Conservation (phyloP, 805 yeast genomes). For the Cyberlindnera americana region DNA sequence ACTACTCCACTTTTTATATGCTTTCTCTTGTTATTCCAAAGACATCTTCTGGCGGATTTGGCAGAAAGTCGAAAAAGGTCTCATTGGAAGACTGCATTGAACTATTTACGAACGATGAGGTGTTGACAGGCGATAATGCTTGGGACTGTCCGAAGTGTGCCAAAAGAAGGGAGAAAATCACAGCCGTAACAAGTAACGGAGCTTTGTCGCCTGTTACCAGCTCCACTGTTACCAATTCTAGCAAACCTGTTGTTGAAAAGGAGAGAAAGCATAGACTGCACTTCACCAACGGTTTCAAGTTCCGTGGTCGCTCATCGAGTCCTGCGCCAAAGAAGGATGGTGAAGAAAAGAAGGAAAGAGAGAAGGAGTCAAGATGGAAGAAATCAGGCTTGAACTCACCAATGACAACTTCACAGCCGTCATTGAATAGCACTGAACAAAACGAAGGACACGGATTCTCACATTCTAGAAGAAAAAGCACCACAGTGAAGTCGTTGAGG, state of each 20-base stretch:
- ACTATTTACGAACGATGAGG: slow-evolving; percentile 60
- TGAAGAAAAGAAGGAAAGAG: slow-evolving; percentile 6
- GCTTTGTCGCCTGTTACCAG: not conserved
- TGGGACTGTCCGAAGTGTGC: slow-evolving; percentile 80
- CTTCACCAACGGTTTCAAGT: slow-evolving; percentile 21
- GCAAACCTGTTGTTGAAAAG: slow-evolving; percentile 5
- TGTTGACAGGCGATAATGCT: slow-evolving; percentile 68
- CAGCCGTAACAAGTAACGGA: not conserved
- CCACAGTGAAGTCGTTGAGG: slow-evolving; percentile 65
- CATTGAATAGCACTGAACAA: not conserved
- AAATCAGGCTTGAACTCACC: slow-evolving; percentile 27
- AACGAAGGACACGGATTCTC: slow-evolving; percentile 6
- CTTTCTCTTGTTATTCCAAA: slow-evolving; percentile 61
- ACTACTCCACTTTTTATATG: slow-evolving; percentile 59
- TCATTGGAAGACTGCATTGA: slow-evolving; percentile 60
- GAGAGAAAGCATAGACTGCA: slow-evolving; percentile 22
- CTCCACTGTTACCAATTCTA: not conserved
- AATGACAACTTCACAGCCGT: not conserved
- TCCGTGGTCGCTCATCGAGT: slow-evolving; percentile 30
- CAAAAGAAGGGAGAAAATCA: slow-evolving; percentile 6
- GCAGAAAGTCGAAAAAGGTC: slow-evolving; percentile 34
- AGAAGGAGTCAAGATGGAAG: slow-evolving; percentile 18
- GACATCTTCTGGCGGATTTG: slow-evolving; percentile 16
- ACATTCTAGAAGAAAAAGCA: slow-evolving; percentile 19
- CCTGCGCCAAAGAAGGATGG: slow-evolving; percentile 16